A percentile compares a stretch with the other conserved stretches of the same genome.
Conservation (phyloP, 345 rosid species). For the Pseudoturritis turrita region DNA sequence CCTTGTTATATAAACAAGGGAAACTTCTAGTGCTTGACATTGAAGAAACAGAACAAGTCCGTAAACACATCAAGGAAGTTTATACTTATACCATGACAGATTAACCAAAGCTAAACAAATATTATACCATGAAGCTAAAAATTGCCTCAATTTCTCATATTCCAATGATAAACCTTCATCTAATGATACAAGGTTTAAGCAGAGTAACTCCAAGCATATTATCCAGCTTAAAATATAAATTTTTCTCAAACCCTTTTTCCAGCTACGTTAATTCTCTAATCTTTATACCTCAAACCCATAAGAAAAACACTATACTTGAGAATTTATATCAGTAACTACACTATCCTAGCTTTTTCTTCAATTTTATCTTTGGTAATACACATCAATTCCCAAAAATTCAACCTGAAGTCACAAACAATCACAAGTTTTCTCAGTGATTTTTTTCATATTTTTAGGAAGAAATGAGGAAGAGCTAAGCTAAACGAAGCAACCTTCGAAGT, state of each 20-base stretch:
- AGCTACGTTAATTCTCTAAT: neutral
- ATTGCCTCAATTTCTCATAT: neutral
- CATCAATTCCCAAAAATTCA: too few relatives aligned
- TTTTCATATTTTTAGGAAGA: neutral
- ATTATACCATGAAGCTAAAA: neutral
- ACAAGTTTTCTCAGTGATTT: neutral
- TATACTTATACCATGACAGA: conserved; percentile 43
- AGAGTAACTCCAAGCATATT: neutral
- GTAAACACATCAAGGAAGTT: neutral
- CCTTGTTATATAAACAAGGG: neutral
- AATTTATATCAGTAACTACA: neutral
- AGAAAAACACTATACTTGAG: conserved; percentile 5
- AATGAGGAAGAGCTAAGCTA: neutral
- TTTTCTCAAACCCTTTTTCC: neutral
- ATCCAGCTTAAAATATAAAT: neutral
- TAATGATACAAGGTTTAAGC: neutral
- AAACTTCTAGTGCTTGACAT: neutral
- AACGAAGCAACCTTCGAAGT: neutral
- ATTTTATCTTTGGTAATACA: too few relatives aligned
- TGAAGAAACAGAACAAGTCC: conserved; percentile 3
- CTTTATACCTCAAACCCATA: neutral
- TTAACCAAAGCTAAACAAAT: neutral
- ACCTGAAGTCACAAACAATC: too few relatives aligned
- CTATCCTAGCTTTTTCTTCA: neutral
- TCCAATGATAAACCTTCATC: neutral